Conservation (phyloP, 2,329 filamentous ascomycete species). For the Pseudopyricularia javanii region DNA sequence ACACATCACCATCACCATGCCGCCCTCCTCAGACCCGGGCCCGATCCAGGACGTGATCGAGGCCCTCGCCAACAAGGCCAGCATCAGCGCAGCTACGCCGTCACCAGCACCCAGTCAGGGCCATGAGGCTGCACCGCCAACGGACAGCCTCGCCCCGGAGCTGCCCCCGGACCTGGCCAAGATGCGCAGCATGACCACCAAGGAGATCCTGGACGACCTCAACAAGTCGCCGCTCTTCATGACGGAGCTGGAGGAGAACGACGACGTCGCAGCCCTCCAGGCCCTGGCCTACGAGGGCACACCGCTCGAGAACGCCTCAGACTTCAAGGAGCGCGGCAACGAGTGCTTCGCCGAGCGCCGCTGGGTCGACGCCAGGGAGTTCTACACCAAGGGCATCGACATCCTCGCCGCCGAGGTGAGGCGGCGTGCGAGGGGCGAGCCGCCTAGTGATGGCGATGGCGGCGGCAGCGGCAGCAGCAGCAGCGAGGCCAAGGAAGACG, state of each 20-base stretch:
- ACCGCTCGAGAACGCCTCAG: constrained; percentile 65
- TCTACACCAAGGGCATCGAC: constrained; percentile 76
- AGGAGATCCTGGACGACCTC: constrained; percentile 43
- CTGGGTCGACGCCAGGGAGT: constrained; percentile 79
- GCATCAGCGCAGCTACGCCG: background rate
- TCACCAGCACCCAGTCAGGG: background rate
- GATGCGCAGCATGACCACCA: constrained; percentile 32
- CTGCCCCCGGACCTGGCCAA: constrained; percentile 32
- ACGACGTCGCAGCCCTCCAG: constrained; percentile 73
- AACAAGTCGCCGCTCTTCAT: constrained; percentile 77
- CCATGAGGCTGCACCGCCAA: background rate
- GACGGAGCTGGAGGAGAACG: constrained; percentile 81
- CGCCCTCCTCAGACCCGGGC: background rate
- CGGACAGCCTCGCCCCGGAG: constrained; percentile 18
- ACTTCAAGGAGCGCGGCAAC: constrained; percentile 88
- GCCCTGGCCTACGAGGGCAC: constrained; percentile 91
- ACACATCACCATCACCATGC: background rate
- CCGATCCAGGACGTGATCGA: constrained; percentile 9
- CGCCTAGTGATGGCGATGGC: constrained; percentile 5
- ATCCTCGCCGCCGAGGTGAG: constrained; percentile 55
- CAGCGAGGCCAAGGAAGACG: background rate
- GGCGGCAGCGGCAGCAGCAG: background rate
- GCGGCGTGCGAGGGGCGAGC: constrained; percentile 30
- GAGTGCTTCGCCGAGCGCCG: constrained; percentile 65
- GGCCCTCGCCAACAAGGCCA: constrained; percentile 2